Conservation (phyloP, 768 basidiomycete genomes). For the Rhodotorula diobovata region DNA sequence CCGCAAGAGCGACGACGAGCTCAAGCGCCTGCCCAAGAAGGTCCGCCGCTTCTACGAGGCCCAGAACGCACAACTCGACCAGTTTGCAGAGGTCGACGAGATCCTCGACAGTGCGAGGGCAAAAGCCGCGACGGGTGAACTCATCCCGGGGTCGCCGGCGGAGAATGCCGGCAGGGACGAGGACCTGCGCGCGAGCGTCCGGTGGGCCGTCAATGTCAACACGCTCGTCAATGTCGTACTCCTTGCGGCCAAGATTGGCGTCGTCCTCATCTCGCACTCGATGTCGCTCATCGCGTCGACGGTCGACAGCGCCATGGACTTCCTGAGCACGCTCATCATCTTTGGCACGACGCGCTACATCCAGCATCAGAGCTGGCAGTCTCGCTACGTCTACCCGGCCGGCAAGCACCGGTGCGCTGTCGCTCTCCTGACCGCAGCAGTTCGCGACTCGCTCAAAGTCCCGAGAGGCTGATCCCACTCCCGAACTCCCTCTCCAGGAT, state of each 20-base stretch:
- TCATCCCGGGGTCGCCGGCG: slow-evolving; percentile 2
- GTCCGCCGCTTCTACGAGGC: slow-evolving; percentile 33
- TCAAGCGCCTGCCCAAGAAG: slow-evolving; percentile 21
- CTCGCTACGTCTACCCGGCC: slow-evolving; percentile 28
- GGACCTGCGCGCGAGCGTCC: slow-evolving; percentile 14
- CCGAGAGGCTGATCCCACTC: neutral
- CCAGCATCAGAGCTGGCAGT: slow-evolving; percentile 37
- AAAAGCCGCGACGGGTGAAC: slow-evolving; percentile 23
- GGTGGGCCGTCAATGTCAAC: slow-evolving; percentile 43
- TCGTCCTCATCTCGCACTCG: slow-evolving; percentile 50
- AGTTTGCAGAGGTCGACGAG: slow-evolving; percentile 40
- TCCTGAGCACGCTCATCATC: slow-evolving; percentile 50
- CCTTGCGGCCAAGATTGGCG: slow-evolving; percentile 47
- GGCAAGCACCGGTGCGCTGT: slow-evolving; percentile 5
- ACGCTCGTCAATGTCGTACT: slow-evolving; percentile 47
- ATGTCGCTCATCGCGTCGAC: slow-evolving; percentile 50
- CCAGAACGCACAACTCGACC: slow-evolving; percentile 38
- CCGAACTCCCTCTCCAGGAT: slow-evolving; percentile 47
- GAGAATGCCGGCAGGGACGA: neutral
- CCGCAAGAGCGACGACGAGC: slow-evolving; percentile 31
- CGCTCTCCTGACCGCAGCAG: neutral
- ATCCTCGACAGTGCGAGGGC: slow-evolving; percentile 30
- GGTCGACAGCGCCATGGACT: slow-evolving; percentile 50
- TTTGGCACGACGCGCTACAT: slow-evolving; percentile 47
- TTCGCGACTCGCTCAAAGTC: too few species aligned